Base-by-base conservation (phyloP, 2,329 filamentous ascomycete species). In the Coleophoma cylindrospora region DNA sequence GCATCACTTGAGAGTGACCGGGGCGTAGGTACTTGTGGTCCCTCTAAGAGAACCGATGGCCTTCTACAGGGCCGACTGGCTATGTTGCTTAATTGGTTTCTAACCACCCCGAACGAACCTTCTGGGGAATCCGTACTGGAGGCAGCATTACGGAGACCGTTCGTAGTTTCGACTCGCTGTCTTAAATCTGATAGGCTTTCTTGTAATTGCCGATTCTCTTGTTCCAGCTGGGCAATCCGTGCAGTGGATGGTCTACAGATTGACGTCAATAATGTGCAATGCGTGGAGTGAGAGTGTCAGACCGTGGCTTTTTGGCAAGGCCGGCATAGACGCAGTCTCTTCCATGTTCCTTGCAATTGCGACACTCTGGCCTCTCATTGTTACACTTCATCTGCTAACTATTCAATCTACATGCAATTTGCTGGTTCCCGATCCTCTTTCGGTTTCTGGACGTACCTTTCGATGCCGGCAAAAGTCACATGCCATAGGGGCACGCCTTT, bases 371-470 rank as follows among this genome's bases (percentile, higher is more conserved):
- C 46, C 66, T 62, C 43, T 71, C 70, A 19, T 68, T 68, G 50
- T 73, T 74, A 58, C 75, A 78, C 56, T 74, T 76, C 62, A 78
- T 70, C 74, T 78, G 52, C 19, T 17, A 45, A 8, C 47, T 8
- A 40, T 33, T 48, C 22, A 52, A 33, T 33, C 46, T 40, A 7
- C 3, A 22, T 41, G 4, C 21, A 17, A 27, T 27, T 27, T 27
- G 27, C n/a, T 12, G 6, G 10, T 14, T 33, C 10, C n/a, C 17
- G 27, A 15, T 7, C 10, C 40, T 33, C 32, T 38, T 17, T 40
- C 5, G n/a, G 9, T 27, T 27, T 27, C 27, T 27, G 27, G 15
- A 46, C n/a, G n/a, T 47, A 47, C 50, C 47, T 52, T 52, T 33
- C 50, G 34, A 43, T 44, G 43, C 17, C 50, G 47, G 40, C 50